phyloP scores from a whole-genome alignment of 1,284 basidiomycete species.

The Ceratobasidium theobromae region DNA sequence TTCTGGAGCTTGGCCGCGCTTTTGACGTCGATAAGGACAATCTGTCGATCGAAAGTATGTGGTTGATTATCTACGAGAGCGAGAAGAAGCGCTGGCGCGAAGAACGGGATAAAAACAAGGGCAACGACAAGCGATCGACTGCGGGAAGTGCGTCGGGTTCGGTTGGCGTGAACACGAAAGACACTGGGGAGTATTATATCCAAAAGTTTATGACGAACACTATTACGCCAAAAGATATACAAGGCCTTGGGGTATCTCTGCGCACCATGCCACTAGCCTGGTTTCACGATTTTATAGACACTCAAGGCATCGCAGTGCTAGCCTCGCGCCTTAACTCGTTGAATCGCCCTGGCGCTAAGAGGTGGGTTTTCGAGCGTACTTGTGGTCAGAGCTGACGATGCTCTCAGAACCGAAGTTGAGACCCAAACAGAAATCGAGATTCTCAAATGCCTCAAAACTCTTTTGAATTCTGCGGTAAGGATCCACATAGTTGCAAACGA shows the following conservation, averaged over 20 bases:
- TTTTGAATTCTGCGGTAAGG: slow-evolving; percentile 76
- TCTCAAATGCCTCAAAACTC: slow-evolving; percentile 83
- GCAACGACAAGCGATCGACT: slow-evolving; percentile 60
- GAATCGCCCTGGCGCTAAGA: slow-evolving; percentile 63
- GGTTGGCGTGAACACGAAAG: slow-evolving; percentile 52
- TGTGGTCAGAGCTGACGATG: background rate
- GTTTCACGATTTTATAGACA: slow-evolving; percentile 75
- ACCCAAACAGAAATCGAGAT: slow-evolving; percentile 82
- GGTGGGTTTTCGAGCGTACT: slow-evolving; percentile 47
- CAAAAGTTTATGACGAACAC: slow-evolving; percentile 86
- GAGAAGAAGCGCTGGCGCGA: slow-evolving; percentile 80
- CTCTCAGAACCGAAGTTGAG: slow-evolving; percentile 59
- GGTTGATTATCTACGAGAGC: slow-evolving; percentile 86
- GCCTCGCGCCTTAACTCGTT: slow-evolving; percentile 77
- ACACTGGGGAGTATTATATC: slow-evolving; percentile 85
- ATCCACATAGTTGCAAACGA: background rate
- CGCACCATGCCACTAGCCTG: slow-evolving; percentile 81
- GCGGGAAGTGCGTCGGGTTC: slow-evolving; percentile 49
- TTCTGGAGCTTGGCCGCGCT: slow-evolving; percentile 65
- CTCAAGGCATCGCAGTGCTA: slow-evolving; percentile 83
- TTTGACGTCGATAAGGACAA: slow-evolving; percentile 43
- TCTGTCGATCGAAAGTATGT: slow-evolving; percentile 83
- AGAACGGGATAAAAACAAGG: slow-evolving; percentile 60
- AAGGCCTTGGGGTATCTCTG: slow-evolving; percentile 75
- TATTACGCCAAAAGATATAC: slow-evolving; percentile 79